Percentiles rank a stretch among this genome's conserved stretches.
Evolutionary conservation across 2,329 filamentous ascomycete genomes (phyloP).

Genomic region (Exophiala lecanii-corni): DNA sequence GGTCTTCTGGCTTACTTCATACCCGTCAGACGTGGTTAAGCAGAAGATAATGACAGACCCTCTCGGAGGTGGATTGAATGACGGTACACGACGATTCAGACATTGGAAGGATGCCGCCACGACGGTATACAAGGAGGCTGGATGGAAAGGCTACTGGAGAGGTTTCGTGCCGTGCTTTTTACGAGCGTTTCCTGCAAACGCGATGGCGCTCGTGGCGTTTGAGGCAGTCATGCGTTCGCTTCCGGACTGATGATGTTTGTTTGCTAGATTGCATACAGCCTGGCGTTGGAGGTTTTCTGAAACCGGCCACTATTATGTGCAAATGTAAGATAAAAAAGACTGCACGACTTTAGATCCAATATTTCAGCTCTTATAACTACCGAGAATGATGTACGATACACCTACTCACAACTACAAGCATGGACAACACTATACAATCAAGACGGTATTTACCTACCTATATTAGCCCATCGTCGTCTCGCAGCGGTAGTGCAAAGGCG

Average conservation of each 20-base stretch:
- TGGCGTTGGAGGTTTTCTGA: too few species aligned
- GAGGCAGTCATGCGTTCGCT: conserved; percentile 76
- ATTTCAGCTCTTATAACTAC: too few species aligned
- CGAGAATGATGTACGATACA: too few species aligned
- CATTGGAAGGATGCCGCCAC: conserved; percentile 75
- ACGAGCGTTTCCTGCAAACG: conserved; percentile 92
- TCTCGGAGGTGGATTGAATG: conserved; percentile 64
- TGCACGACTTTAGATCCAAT: too few species aligned
- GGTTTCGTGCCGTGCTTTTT: conserved; percentile 93
- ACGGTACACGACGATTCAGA: conserved; percentile 64
- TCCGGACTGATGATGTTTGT: conserved; percentile 32
- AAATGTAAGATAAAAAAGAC: too few species aligned
- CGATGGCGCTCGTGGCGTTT: conserved; percentile 87
- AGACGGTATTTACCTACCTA: too few species aligned
- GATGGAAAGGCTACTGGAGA: conserved; percentile 80
- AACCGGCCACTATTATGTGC: too few species aligned
- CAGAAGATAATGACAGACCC: conserved; percentile 96
- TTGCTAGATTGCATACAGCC: too few species aligned
- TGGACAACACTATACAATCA: too few species aligned
- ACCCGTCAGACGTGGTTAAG: conserved; percentile 90
- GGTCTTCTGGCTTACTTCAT: conserved; percentile 88
- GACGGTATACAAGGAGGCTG: conserved; percentile 70
- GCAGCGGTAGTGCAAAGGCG: too few species aligned
- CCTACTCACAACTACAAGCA: too few species aligned
- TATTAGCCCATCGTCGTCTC: too few species aligned